Evolutionary conservation across 78 protist genomes (phyloP).

Genomic region (Polysphondylium violaceum): DNA sequence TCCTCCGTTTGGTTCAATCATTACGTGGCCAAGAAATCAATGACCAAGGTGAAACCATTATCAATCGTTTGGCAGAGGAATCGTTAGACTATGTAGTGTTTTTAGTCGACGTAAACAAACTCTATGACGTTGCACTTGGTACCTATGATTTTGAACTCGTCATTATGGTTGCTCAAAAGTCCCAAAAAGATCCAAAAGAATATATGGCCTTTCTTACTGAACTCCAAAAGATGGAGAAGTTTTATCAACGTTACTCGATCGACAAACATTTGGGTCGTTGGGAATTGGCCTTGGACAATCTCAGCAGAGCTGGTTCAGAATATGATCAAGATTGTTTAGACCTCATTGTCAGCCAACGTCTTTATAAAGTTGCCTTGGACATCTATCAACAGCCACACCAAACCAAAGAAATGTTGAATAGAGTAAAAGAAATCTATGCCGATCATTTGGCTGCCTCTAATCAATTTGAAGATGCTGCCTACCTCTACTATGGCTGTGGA

Average conservation of each 20-base stretch:
- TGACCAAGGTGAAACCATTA: constrained; percentile 48
- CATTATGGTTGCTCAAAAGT: constrained; percentile 88
- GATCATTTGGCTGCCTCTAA: constrained; percentile 46
- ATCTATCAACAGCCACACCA: constrained; percentile 5
- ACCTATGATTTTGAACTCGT: constrained; percentile 91
- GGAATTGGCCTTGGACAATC: constrained; percentile 72
- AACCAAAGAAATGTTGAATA: constrained; percentile 10
- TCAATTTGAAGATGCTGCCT: constrained; percentile 54
- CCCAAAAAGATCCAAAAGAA: constrained; percentile 92
- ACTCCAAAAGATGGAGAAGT: constrained; percentile 59
- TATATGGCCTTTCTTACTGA: constrained; percentile 84
- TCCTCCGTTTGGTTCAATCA: constrained; percentile 42
- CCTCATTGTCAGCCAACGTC: neutral
- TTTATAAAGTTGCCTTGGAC: constrained; percentile 58
- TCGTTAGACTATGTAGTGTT: constrained; percentile 79
- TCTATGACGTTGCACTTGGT: constrained; percentile 89
- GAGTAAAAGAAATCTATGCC: constrained; percentile 60
- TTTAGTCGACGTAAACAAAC: constrained; percentile 85
- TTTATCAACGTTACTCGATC: constrained; percentile 71
- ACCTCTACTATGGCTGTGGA: constrained; percentile 17
- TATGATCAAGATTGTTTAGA: constrained; percentile 56
- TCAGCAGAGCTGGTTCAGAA: constrained; percentile 68
- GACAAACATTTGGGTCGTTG: constrained; percentile 80
- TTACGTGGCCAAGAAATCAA: constrained; percentile 66
- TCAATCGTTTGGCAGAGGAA: constrained; percentile 75